Percentiles rank a stretch among this genome's conserved stretches.
phyloP scores from a whole-genome alignment of 2,329 filamentous ascomycete genomes.

The Fusarium scirpi region DNA sequence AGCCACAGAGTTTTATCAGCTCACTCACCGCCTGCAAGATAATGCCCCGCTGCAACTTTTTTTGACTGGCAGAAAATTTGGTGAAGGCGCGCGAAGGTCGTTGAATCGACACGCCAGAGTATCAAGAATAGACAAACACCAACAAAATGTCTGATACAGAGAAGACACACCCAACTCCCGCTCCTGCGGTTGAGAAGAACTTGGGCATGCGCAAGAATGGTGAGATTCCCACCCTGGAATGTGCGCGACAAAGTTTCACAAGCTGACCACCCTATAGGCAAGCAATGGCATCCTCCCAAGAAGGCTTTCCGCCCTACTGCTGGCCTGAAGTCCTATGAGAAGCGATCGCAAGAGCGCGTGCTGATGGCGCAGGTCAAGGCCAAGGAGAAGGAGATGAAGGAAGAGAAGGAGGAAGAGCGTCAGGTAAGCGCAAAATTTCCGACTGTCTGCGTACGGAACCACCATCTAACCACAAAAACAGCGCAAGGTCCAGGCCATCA shows the following conservation, averaged over 20 bases:
- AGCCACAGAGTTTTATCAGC: slow-evolving; percentile 31
- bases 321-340: slow-evolving; percentile 82
- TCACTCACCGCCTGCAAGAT: slow-evolving; percentile 36
- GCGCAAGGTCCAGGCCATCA: slow-evolving; percentile 82
- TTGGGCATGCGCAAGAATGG: slow-evolving; percentile 87
- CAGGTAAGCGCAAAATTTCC: slow-evolving; percentile 67
- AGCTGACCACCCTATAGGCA: slow-evolving; percentile 69
- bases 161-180: slow-evolving; percentile 50
- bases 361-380: slow-evolving; percentile 84
- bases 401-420: slow-evolving; percentile 91
- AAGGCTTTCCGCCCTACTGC: slow-evolving; percentile 86
- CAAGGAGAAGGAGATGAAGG: slow-evolving; percentile 94
- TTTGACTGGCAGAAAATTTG: slow-evolving; percentile 48
- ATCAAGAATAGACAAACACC: slow-evolving; percentile 8
- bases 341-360: slow-evolving; percentile 77
- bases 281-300: slow-evolving; percentile 90
- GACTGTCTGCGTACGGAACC: neutral
- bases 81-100: slow-evolving; percentile 30
- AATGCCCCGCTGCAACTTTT: slow-evolving; percentile 40
- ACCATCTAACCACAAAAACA: slow-evolving; percentile 53
- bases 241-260: neutral
- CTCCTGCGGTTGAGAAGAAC: slow-evolving; percentile 54
- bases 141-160: slow-evolving; percentile 59
- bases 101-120: slow-evolving; percentile 20
- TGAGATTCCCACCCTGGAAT: slow-evolving; percentile 51